Evolutionary conservation across 2,329 filamentous ascomycete genomes (phyloP).

Genomic region (Dothideomycetes sp.): DNA sequence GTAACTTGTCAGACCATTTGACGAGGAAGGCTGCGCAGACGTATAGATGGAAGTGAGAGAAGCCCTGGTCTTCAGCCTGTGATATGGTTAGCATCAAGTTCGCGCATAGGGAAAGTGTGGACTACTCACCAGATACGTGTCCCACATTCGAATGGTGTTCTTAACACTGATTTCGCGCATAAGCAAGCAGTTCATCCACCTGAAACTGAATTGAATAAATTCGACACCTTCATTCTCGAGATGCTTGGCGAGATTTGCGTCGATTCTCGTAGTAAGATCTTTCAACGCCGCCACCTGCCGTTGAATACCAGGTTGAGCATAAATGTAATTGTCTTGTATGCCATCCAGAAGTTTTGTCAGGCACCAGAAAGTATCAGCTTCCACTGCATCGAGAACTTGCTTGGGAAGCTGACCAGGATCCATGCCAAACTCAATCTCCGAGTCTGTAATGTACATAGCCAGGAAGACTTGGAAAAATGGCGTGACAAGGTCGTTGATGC

Average conservation of each 20-base stretch:
- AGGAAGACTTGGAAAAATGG: conserved; percentile 98
- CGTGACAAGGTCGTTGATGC: conserved; percentile 95
- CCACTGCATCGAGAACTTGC: conserved; percentile 86
- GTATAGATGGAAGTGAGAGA: conserved; percentile 96
- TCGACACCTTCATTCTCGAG: conserved; percentile 85
- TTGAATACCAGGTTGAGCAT: conserved; percentile 92
- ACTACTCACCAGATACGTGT: conserved; percentile 86
- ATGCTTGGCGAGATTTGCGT: conserved; percentile 73
- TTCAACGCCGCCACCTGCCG: conserved; percentile 80
- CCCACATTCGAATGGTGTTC: conserved; percentile 98
- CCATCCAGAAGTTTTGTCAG: conserved; percentile 95
- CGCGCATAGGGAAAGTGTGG: not conserved
- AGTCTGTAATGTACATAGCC: conserved; percentile 87
- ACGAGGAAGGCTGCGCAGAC: conserved; percentile 96
- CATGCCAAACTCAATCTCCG: conserved; percentile 87
- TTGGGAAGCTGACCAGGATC: conserved; percentile 89
- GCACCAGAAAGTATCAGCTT: conserved; percentile 98
- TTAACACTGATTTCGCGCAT: conserved; percentile 96
- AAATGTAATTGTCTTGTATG: conserved; percentile 98
- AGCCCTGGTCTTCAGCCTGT: conserved; percentile 94
- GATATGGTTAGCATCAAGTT: conserved; percentile 2
- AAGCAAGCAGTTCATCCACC: conserved; percentile 98
- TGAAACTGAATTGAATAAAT: conserved; percentile 98
- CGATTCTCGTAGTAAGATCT: conserved; percentile 84
- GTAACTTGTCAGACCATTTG: conserved; percentile 91